Percentiles rank a stretch among this genome's conserved stretches.
Conservation (phyloP, 176 grass and related monocot genomes). For the Cenchrus americanus region DNA sequence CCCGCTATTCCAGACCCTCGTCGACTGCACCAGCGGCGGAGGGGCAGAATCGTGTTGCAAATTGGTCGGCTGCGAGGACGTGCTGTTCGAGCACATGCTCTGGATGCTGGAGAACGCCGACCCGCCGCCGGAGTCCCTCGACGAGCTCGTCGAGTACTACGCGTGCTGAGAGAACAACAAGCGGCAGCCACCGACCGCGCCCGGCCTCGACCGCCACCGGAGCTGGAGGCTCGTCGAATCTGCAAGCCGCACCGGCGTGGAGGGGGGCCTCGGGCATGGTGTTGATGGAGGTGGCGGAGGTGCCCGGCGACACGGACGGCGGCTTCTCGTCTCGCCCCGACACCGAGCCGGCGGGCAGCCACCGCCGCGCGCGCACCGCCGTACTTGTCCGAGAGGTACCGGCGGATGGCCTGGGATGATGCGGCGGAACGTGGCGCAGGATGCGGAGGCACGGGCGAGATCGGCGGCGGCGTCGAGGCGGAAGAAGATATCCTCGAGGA, state of each 20-base stretch:
- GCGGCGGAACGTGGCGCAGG: too few relatives aligned
- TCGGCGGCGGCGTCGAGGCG: too few relatives aligned
- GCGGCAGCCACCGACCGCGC: not conserved
- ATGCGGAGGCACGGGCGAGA: too few relatives aligned
- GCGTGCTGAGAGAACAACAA: conserved; percentile 42
- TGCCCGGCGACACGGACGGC: too few relatives aligned
- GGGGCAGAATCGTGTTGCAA: not conserved
- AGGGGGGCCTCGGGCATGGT: too few relatives aligned
- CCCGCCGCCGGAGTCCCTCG: conserved; percentile 68
- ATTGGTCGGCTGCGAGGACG: conserved; percentile 73
- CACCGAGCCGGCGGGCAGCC: too few relatives aligned
- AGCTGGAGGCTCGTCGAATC: conserved; percentile 6
- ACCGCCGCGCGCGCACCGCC: too few relatives aligned
- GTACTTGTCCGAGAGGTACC: too few relatives aligned
- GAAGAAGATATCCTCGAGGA: too few relatives aligned
- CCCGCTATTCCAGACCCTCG: conserved; percentile 72
- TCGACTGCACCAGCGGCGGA: conserved; percentile 45
- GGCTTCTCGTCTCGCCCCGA: too few relatives aligned
- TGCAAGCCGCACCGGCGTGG: not conserved
- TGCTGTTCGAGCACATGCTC: conserved; percentile 73
- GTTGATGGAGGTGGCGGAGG: too few relatives aligned
- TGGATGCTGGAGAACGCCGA: conserved; percentile 90
- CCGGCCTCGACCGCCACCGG: conserved; percentile 6
- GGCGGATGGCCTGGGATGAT: too few relatives aligned
- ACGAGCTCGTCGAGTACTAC: conserved; percentile 84